A percentile compares a stretch with the other conserved stretches of the same genome.
phyloP scores from a whole-genome alignment of 73 alveolate genomes.

The Uronychia binucleata region DNA sequence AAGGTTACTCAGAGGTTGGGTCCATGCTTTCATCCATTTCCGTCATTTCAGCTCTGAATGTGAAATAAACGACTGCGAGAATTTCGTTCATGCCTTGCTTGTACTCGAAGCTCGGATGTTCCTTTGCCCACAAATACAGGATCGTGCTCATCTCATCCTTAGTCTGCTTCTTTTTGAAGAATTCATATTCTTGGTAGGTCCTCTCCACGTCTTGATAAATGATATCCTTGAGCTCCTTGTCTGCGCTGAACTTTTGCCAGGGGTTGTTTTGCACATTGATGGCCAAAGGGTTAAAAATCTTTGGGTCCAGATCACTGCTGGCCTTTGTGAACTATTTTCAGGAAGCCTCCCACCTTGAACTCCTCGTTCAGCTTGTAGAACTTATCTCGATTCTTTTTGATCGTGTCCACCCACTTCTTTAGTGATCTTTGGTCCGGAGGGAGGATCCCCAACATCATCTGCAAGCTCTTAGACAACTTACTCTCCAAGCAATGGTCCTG shows the following conservation, averaged over 20 bases:
- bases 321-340: slow-evolving; percentile 30
- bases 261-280: slow-evolving; percentile 52
- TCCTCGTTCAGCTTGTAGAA: not conserved
- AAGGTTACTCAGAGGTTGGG: not conserved
- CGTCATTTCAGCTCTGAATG: slow-evolving; percentile 58
- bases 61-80: slow-evolving; percentile 73
- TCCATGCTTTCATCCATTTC: not conserved
- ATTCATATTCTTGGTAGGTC: slow-evolving; percentile 84
- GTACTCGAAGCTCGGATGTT: slow-evolving; percentile 69
- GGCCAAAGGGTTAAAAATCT: slow-evolving; percentile 68
- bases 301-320: slow-evolving; percentile 64
- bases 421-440: not conserved
- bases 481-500: not conserved
- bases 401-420: not conserved
- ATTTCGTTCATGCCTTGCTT: slow-evolving; percentile 94
- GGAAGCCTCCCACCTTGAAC: not conserved
- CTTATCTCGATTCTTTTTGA: not conserved
- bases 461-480: not conserved
- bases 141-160: slow-evolving; percentile 62
- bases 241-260: slow-evolving; percentile 83
- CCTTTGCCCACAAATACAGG: slow-evolving; percentile 86
- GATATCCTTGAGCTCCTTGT: slow-evolving; percentile 72
- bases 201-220: slow-evolving; percentile 85
- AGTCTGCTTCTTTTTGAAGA: slow-evolving; percentile 64
- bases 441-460: not conserved